Evolutionary conservation across 129 eudicot species (phyloP), one percentile per base, ranked within the genome.

Genomic region (Flaveria trinervia): DNA sequence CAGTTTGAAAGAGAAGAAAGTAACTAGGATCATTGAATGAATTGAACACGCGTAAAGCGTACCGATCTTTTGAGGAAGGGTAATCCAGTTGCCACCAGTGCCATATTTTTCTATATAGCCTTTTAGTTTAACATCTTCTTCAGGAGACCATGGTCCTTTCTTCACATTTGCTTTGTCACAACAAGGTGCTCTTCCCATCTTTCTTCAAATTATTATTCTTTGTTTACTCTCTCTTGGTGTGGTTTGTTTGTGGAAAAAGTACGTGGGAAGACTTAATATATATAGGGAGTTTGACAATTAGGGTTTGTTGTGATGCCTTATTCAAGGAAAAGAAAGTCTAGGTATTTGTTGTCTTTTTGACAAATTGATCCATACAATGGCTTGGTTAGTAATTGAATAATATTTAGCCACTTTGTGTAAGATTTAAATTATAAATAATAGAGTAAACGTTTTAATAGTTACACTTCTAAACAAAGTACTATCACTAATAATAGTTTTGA

Each of bases 111-210:
- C 55, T 4, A 73, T 73, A 25, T 57, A 73, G 23, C 16, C 44
- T 57, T 73, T 73, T 9, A 73, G 77, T 73, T 18, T 73, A 43
- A 44, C 69, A 57, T 73, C 77, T 57, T 73, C 77, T 59, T 73
- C 77, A 41, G 77, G 96, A 85, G 80, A 85, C 97, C 97, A 92
- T 28, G 97, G 97, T 11, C 97, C 97, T 62, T 82, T 90, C 87
- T 90, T 90, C 83, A 90, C 96, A 69, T 84, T 84, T 11, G 86
- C 85, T 84, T 92, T 92, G 73, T 92, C 97, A 84, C 97, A 92
- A 79, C 97, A 92, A 70, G 97, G 97, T 57, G 97, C 96, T 82
- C 95, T 75, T 52, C 97, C 97, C 97, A 88, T 90, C 18, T 43
- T 65, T 74, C 77, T 65, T 81, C 65, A 10, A 2, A 62, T 49